A percentile compares a stretch with the other conserved stretches of the same genome.
Evolutionary conservation across 306 rosid genomes (phyloP).

Genomic region (Trifolium pratense): DNA sequence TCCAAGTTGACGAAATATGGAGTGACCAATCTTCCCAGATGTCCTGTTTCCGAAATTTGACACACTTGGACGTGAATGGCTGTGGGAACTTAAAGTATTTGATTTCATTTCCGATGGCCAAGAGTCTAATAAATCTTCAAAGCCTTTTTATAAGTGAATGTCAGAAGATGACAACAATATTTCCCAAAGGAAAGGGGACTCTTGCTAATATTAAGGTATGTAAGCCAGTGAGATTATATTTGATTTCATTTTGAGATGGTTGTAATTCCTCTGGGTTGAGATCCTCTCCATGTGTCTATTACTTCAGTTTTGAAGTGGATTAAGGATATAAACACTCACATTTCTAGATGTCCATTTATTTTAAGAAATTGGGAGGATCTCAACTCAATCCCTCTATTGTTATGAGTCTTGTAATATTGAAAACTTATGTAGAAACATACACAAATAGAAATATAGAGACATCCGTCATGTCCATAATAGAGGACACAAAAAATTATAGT

Average conservation of each 20-base stretch:
- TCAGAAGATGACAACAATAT: conserved; percentile 35
- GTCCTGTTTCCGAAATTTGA: conserved; percentile 27
- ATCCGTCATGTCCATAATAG: too few species aligned
- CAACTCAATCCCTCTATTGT: too few species aligned
- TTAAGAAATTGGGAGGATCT: too few species aligned
- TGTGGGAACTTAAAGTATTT: conserved; percentile 24
- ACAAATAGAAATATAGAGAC: too few species aligned
- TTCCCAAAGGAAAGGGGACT: not conserved
- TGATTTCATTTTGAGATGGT: not conserved
- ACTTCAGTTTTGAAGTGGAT: too few species aligned
- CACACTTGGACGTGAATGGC: conserved; percentile 25
- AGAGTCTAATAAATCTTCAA: conserved; percentile 40
- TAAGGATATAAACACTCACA: too few species aligned
- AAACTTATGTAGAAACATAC: too few species aligned
- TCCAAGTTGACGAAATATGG: conserved; percentile 29
- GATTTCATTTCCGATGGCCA: conserved; percentile 36
- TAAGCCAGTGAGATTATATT: not conserved
- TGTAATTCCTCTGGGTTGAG: too few species aligned
- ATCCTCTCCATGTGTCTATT: too few species aligned
- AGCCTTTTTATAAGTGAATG: conserved; percentile 43
- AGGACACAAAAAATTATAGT: too few species aligned
- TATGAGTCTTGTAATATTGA: too few species aligned
- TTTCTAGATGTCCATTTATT: not conserved
- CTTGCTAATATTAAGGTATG: not conserved
- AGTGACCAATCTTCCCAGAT: not conserved